These are phyloP conservation scores for Butyriboletus loyo DNA, from an alignment of 768 basidiomycete genomes.

Conservation along the genomic window DNA sequence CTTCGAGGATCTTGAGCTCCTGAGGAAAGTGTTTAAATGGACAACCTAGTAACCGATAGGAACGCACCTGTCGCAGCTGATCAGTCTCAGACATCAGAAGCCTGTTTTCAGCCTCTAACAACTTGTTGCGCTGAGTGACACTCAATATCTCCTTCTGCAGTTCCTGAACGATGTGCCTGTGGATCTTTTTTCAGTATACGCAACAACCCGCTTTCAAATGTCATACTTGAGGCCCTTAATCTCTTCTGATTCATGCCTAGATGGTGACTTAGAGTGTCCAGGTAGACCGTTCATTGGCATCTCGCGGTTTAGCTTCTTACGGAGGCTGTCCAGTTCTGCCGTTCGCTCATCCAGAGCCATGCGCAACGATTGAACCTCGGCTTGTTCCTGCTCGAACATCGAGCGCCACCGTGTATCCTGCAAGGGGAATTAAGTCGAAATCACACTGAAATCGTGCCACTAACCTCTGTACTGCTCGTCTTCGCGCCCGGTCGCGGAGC, in stretches of 20 bases:
- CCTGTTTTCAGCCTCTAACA: slow-evolving; percentile 77
- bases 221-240: slow-evolving; percentile 78
- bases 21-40: slow-evolving; percentile 28
- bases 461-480: slow-evolving; percentile 28
- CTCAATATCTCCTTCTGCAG: slow-evolving; percentile 77
- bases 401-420: slow-evolving; percentile 29
- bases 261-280: slow-evolving; percentile 32
- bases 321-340: slow-evolving; percentile 52
- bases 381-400: slow-evolving; percentile 31
- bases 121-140: slow-evolving; percentile 58
- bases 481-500: slow-evolving; percentile 19
- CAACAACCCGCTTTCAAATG: background rate
- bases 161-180: slow-evolving; percentile 83
- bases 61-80: slow-evolving; percentile 66
- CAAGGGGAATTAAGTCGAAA: background rate
- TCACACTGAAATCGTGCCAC: background rate
- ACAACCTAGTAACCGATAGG: background rate
- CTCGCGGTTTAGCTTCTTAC: slow-evolving; percentile 63
- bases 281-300: slow-evolving; percentile 41
- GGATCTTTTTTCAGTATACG: background rate
- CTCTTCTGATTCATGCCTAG: slow-evolving; percentile 61
- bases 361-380: slow-evolving; percentile 31
- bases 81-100: slow-evolving; percentile 53
- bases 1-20: slow-evolving; percentile 77
- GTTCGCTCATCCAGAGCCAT: slow-evolving; percentile 37